Evolutionary conservation across 495 filamentous ascomycete species (phyloP).

Genomic region (Podospora anserina): DNA sequence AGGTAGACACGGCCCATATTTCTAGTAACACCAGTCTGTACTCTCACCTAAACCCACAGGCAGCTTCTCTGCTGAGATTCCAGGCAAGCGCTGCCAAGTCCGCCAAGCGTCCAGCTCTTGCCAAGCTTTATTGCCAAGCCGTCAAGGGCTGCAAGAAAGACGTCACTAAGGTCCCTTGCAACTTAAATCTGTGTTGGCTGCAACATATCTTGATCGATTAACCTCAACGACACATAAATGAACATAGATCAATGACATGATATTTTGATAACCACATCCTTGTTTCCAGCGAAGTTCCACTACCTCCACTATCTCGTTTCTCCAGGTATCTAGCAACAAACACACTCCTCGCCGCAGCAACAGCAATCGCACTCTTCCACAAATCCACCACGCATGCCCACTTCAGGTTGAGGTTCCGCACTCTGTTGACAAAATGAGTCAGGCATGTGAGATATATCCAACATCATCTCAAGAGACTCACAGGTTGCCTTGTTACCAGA

Average conservation of each 20-base stretch:
- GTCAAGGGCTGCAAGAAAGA: slow-evolving; percentile 25
- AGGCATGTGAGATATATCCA: background rate
- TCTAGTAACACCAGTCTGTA: background rate
- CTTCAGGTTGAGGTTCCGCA: slow-evolving; percentile 32
- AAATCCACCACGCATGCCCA: slow-evolving; percentile 32
- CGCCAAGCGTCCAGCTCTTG: slow-evolving; percentile 22
- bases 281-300: background rate
- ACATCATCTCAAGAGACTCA: slow-evolving; percentile 11
- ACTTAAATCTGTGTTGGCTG: background rate
- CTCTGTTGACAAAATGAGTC: background rate
- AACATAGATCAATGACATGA: background rate
- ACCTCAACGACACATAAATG: background rate
- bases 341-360: slow-evolving; percentile 28
- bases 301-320: background rate
- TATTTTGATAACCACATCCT: background rate
- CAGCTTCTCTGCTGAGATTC: background rate
- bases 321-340: slow-evolving; percentile 24
- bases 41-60: background rate
- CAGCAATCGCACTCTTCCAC: slow-evolving; percentile 33
- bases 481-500: slow-evolving; percentile 30
- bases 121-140: slow-evolving; percentile 34
- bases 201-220: slow-evolving; percentile 8
- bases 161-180: slow-evolving; percentile 4
- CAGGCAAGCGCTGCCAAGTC: slow-evolving; percentile 13
- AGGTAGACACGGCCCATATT: background rate